These are phyloP conservation scores for Auricularia heimuer DNA, from an alignment of 768 basidiomycete species.

Conservation along the genomic window DNA sequence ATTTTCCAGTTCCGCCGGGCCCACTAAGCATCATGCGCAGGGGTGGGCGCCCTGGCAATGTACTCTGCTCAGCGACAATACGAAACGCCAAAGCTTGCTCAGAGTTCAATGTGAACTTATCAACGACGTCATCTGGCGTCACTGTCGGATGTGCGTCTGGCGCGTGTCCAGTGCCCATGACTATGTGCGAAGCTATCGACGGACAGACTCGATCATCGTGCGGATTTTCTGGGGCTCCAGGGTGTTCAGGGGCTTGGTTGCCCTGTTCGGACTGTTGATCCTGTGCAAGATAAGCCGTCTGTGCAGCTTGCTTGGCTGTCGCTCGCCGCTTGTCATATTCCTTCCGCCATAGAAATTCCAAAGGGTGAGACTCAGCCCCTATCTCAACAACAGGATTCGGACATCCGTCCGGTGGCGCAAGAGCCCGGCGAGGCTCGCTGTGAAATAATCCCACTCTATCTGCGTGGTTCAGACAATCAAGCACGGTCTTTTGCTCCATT, in stretches of 20 bases:
- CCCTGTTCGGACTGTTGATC: neutral
- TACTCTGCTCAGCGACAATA: slow-evolving; percentile 22
- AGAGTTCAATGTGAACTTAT: slow-evolving; percentile 23
- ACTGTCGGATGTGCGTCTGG: slow-evolving; percentile 3
- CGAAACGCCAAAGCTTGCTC: slow-evolving; percentile 26
- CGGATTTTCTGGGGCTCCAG: slow-evolving; percentile 1
- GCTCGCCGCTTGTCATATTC: slow-evolving; percentile 11
- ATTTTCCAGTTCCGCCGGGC: neutral
- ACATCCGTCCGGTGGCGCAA: neutral
- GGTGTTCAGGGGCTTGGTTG: neutral
- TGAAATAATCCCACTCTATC: slow-evolving; percentile 7
- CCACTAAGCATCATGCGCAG: slow-evolving; percentile 9
- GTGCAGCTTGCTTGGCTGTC: slow-evolving; percentile 7
- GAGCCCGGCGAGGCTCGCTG: neutral
- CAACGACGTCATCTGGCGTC: slow-evolving; percentile 13
- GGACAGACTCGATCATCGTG: neutral
- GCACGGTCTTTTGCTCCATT: neutral
- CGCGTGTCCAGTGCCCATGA: neutral
- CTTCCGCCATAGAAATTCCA: slow-evolving; percentile 12
- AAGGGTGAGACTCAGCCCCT: neutral
- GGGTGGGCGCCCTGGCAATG: slow-evolving; percentile 8
- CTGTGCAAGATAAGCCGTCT: neutral
- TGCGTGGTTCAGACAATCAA: slow-evolving; percentile 8
- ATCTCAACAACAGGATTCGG: neutral
- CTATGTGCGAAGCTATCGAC: slow-evolving; percentile 3